Base-by-base conservation (phyloP, 345 rosid species). In the Eucalyptus marginata region DNA sequence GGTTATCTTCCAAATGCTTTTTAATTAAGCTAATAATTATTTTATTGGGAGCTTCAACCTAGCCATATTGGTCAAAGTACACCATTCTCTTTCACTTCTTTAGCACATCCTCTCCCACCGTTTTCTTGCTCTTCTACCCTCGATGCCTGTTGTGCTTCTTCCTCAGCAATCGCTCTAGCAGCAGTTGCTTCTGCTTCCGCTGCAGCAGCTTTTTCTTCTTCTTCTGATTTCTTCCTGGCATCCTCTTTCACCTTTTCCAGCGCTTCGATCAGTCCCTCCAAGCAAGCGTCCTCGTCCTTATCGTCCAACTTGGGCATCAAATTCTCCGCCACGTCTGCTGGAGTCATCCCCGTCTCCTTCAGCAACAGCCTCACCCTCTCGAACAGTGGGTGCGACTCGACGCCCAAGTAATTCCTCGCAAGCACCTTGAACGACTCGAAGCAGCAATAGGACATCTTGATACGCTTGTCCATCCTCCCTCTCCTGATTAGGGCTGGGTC, bases 271-370 rank as follows among this genome's bases (percentile, higher is more conserved):
- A 93, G 25, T 33, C 89, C 89, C 86, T 86, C n/a, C 66, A 93
- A 86, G 58, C 89, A 86, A 24, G 49, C 49, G 27, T 90, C 89
- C 15, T 3, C 88, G 5, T 89, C 86, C 33, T 58, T 87, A 1
- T 44, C 16, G 14, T 54, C 36, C 4, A 76, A 87, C 46, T 92
- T 93, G 2, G 90, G 93, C 92, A 92, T 91, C 88, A 93, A 81
- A 50, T 92, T 83, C 90, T 93, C 94, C 8, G 94, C 93, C 86
- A 91, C 93, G 89, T 93, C 93, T 5, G 93, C 93, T 31, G 94
- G 93, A 13, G 93, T 90, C 89, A 93, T 88, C 3, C 91, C 80
- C 6, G 86, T 86, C 44, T 88, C 92, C 80, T 49, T 33, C 71
- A 93, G 59, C 86, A 93, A 85, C 31, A 10, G 76, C n/a, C 49